Percentiles rank a stretch among this genome's conserved stretches.
Conservation (phyloP, 148 eudicot species). For the Rhododendron williamsianum region DNA sequence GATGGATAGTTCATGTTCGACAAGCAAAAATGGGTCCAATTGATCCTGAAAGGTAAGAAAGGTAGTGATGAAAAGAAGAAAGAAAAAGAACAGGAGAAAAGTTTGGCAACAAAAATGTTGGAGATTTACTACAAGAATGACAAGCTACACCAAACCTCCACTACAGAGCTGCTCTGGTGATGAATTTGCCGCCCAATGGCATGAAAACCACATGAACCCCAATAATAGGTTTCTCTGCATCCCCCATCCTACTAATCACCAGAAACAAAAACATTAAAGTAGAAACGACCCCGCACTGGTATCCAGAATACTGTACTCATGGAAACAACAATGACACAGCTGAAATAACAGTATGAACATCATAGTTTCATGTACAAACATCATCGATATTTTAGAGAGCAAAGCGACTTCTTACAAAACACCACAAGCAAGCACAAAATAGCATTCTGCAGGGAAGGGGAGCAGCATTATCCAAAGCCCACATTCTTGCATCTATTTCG, state of each 20-base stretch:
- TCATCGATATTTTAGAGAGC: not conserved
- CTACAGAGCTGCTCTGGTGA: constrained; percentile 50
- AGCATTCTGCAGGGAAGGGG: not conserved
- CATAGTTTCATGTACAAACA: not conserved
- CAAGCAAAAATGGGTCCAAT: constrained; percentile 80
- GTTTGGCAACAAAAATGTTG: not conserved
- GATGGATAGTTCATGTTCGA: constrained; percentile 72
- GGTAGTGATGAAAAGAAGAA: not conserved
- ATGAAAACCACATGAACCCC: constrained; percentile 30
- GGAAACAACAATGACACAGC: not conserved
- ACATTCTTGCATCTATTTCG: not conserved
- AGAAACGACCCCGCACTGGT: constrained; percentile 14
- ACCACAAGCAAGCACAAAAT: not conserved
- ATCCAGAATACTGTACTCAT: not conserved
- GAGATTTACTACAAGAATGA: constrained; percentile 2
- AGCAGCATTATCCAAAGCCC: not conserved
- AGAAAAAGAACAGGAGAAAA: not conserved
- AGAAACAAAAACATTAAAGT: constrained; percentile 28
- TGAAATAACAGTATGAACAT: not conserved
- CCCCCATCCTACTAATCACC: constrained; percentile 72
- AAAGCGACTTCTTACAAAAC: not conserved
- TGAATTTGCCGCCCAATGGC: constrained; percentile 42
- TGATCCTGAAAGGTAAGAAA: constrained; percentile 48
- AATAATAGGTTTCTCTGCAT: constrained; percentile 41
- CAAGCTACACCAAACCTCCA: constrained; percentile 50